A percentile compares a stretch with the other conserved stretches of the same genome.
Conservation (phyloP, 2,329 filamentous ascomycete species). For the Claviceps sp. region DNA sequence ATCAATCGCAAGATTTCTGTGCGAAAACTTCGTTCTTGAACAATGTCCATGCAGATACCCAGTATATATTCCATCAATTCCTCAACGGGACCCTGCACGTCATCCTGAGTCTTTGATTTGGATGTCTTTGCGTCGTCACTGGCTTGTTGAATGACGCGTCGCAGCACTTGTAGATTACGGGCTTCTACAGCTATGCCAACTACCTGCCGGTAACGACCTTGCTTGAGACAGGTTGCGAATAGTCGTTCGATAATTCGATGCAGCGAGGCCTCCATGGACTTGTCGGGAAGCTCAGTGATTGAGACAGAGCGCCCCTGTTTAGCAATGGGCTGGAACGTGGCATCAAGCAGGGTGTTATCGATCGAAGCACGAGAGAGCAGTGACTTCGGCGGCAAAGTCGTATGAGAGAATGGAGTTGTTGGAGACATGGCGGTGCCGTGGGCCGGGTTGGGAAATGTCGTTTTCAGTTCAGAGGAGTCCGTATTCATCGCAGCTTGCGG, state of each 20-base stretch:
- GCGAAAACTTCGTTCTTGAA: slow-evolving; percentile 81
- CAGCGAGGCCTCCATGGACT: slow-evolving; percentile 64
- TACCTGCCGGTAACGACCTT: slow-evolving; percentile 85
- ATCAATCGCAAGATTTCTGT: slow-evolving; percentile 79
- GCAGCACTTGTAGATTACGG: slow-evolving; percentile 77
- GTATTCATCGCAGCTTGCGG: slow-evolving; percentile 28
- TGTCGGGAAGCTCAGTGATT: slow-evolving; percentile 53
- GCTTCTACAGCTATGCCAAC: slow-evolving; percentile 95
- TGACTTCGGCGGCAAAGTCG: slow-evolving; percentile 83
- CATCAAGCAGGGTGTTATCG: slow-evolving; percentile 49
- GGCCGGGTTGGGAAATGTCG: slow-evolving; percentile 57
- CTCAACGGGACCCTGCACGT: slow-evolving; percentile 52
- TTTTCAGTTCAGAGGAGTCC: slow-evolving; percentile 57
- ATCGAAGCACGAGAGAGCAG: slow-evolving; percentile 72
- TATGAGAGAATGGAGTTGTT: slow-evolving; percentile 91
- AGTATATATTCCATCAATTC: slow-evolving; percentile 95
- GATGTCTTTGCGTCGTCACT: slow-evolving; percentile 68
- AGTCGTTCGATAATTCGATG: slow-evolving; percentile 76
- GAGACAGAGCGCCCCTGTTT: slow-evolving; percentile 42
- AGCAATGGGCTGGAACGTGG: slow-evolving; percentile 37
- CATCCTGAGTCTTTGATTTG: slow-evolving; percentile 39
- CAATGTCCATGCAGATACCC: slow-evolving; percentile 93
- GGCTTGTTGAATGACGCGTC: slow-evolving; percentile 77
- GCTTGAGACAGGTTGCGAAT: slow-evolving; percentile 77
- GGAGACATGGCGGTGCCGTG: slow-evolving; percentile 69